Base-by-base conservation (phyloP, 305 asterid species). In the Withania somnifera region DNA sequence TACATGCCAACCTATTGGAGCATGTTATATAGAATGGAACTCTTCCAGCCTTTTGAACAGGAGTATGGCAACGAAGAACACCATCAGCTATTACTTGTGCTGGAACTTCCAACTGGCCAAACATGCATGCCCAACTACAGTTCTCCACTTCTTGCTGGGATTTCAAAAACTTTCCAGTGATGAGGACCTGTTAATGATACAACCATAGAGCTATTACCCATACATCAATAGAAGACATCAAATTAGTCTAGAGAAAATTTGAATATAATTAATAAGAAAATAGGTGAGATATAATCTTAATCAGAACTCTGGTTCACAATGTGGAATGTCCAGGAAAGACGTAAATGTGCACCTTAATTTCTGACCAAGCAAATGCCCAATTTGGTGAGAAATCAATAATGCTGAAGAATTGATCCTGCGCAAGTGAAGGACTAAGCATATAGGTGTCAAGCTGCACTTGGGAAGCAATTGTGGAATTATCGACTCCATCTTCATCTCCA, bases 1-100 rank as follows among this genome's bases (percentile, higher is more conserved):
- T 97, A 90, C 99, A 94, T 52, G 99, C 98, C 83, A 91, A 89
- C 90, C 99, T 91, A 87, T 97, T 97, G 85, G 97, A 94, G 88
- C 98, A 90, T 58, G 99, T 97, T 77, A 97, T 81, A 75, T 97
- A 97, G 83, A 97, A 97, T 19, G 97, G 97, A 81, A 97, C 92
- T 86, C 90, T 89, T 83, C 98, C 98, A 76, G 90, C 83, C 84
- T 87, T 90, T 77, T 93, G 99, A 34, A 82, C 69, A 79, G 98
- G 98, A 26, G 98, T 91, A 81, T 63, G 81, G 91, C 99, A 97
- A 73, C 94, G 91, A 78, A 96, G 95, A 86, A 91, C 93, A 40
- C 98, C 99, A 76, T 89, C 91, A 64, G 87, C 92, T 66, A 94
- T 88, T 67, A 97, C 88, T 88, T 92, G 92, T 40, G 95, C 98